Evolutionary conservation across 148 eudicot species (phyloP).

Genomic region (Diospyros kaki): DNA sequence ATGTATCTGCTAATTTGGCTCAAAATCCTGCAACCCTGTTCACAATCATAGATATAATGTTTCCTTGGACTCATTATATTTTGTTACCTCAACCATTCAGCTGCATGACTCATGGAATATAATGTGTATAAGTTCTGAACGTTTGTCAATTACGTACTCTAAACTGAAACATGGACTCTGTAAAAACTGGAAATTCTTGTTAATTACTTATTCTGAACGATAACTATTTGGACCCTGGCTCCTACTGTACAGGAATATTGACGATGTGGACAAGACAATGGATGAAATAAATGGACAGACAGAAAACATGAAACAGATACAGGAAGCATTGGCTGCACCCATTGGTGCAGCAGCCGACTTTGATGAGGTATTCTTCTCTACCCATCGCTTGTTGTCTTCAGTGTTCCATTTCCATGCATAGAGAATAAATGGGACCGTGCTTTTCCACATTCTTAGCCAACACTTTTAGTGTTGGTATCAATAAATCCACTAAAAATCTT

Average conservation of each 20-base stretch:
- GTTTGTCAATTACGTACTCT: too few relatives aligned
- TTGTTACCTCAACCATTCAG: too few relatives aligned
- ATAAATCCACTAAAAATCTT: not conserved
- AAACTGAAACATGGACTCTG: not conserved
- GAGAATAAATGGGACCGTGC: not conserved
- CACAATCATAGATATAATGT: too few relatives aligned
- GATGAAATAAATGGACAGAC: slow-evolving; percentile 63
- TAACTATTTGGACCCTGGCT: not conserved
- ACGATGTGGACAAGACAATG: slow-evolving; percentile 59
- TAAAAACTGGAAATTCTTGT: too few relatives aligned
- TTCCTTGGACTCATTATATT: too few relatives aligned
- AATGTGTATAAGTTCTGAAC: too few relatives aligned
- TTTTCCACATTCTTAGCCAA: not conserved
- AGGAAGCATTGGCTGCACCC: slow-evolving; percentile 49
- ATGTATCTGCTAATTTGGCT: too few relatives aligned
- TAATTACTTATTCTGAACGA: not conserved
- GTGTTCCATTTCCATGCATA: not conserved
- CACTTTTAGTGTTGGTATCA: not conserved
- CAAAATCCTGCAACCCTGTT: too few relatives aligned
- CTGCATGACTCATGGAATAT: too few relatives aligned
- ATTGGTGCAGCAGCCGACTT: slow-evolving; percentile 52
- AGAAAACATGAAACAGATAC: slow-evolving; percentile 54
- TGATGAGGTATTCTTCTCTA: slow-evolving; percentile 38
- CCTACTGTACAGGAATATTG: slow-evolving; percentile 36
- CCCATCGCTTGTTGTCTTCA: not conserved